Percentiles rank a stretch among this genome's conserved stretches.
These are phyloP conservation scores for Torrubiellomyces zombiae DNA, from an alignment of 2,329 filamentous ascomycete species.

Conservation along the genomic window DNA sequence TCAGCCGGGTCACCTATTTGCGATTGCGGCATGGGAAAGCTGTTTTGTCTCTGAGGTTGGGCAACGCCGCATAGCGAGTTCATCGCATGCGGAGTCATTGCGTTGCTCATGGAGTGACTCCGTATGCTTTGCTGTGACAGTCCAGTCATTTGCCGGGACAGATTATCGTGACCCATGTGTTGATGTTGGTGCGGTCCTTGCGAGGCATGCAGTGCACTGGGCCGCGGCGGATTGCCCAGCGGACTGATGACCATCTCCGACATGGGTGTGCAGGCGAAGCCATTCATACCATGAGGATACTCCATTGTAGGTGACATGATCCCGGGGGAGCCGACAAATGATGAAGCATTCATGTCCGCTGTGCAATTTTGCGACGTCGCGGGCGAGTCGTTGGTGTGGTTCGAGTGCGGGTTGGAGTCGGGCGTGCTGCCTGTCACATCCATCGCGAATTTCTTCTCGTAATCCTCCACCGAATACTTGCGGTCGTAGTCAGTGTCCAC, in stretches of 20 bases:
- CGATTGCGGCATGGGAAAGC: constrained; percentile 16
- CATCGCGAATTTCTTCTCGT: constrained; percentile 21
- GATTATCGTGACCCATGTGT: constrained; percentile 13
- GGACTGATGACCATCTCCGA: constrained; percentile 38
- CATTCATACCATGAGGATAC: constrained; percentile 25
- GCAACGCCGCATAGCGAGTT: constrained; percentile 12
- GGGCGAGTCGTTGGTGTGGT: constrained; percentile 14
- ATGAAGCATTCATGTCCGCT: constrained; percentile 27
- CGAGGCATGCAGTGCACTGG: constrained; percentile 9
- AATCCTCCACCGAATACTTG: constrained; percentile 27
- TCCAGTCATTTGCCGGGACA: constrained; percentile 12
- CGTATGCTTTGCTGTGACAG: constrained; percentile 9
- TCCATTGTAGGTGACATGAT: constrained; percentile 38
- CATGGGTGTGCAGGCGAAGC: constrained; percentile 28
- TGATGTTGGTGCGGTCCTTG: constrained; percentile 11
- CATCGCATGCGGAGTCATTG: constrained; percentile 16
- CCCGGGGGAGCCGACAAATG: constrained; percentile 33
- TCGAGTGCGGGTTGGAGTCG: constrained; percentile 15
- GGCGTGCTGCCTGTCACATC: constrained; percentile 19
- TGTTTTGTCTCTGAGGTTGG: constrained; percentile 14
- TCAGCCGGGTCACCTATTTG: constrained; percentile 28
- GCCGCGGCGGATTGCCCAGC: constrained; percentile 17
- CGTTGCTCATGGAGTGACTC: constrained; percentile 10
- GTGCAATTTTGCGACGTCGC: constrained; percentile 10
- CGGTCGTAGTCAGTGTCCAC: constrained; percentile 31